Base-by-base conservation (phyloP, 1,284 basidiomycete species). In the Sporisorium iseilematis-ciliati region DNA sequence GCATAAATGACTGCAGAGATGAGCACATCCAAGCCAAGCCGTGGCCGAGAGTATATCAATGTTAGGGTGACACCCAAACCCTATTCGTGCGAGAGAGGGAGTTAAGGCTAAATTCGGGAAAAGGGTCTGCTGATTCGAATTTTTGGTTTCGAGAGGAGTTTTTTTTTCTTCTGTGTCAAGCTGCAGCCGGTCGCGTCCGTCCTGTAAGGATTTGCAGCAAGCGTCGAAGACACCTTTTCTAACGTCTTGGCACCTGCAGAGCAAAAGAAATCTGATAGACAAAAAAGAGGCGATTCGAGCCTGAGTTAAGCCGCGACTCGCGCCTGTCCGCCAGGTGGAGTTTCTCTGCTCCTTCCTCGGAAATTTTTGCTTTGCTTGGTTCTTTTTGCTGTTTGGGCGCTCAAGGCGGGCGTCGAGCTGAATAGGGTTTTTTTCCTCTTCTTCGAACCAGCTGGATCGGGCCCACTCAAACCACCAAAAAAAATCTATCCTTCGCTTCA, bases 131-230 rank as follows among this genome's bases (percentile, higher is more conserved):
- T 16, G n/a, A 31, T 20, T 49, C 48, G 48, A 49, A 49, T 16
- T 46, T 49, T 49, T 49, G 12, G 35, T 4, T 38, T 38, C 16
- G 12, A 11, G 12, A 10, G 3, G 29, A 31, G 29, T 31, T 31
- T 41, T 20, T 41, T 21, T 29, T 29, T 29, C 8, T 29, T 29
- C 14, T 18, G 5, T 40, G 41, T 51, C 7, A 14, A 52, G 50
- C 57, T 35, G 57, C 41, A 26, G 40, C n/a, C 16, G 10, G n/a
- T 49, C 48, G 48, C 48, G 48, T 49, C 48, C 48, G 46, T 45
- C 10, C 42, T 45, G 42, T 45, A 12, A 23, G 42, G 42, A 45
- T 45, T 45, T 45, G 42, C 42, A 45, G 42, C 42, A 12, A 45
- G 42, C 42, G 43, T 46, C 26, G 12, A 48, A n/a, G 21, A 29